phyloP scores from a whole-genome alignment of 2,329 filamentous ascomycete species.

The Ilyonectria mors-panacis region DNA sequence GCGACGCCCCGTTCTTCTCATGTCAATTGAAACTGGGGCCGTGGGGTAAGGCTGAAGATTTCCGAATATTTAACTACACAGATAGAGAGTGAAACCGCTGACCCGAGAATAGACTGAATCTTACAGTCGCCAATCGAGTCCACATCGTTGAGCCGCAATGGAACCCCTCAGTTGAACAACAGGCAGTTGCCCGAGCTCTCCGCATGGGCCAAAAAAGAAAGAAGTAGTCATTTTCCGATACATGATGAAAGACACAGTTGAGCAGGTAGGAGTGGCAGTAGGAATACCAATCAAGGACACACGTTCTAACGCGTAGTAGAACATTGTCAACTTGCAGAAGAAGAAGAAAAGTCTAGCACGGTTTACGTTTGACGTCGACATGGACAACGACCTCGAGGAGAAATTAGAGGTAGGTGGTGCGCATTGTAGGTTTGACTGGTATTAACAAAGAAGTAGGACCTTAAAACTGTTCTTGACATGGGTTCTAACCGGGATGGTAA shows the following conservation, averaged over 20 bases:
- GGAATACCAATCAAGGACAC: too few relatives aligned
- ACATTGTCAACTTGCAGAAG: constrained; percentile 22
- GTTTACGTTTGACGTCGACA: constrained; percentile 15
- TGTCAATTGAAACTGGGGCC: constrained; percentile 29
- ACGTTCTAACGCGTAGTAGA: too few relatives aligned
- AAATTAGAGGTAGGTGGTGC: constrained; percentile 18
- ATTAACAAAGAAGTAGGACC: too few relatives aligned
- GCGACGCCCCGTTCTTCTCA: constrained; percentile 11
- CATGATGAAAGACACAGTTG: constrained; percentile 25
- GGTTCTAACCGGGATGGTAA: too few relatives aligned
- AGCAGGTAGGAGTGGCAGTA: too few relatives aligned
- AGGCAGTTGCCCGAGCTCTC: constrained; percentile 24
- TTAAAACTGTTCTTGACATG: too few relatives aligned
- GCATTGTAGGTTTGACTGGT: too few relatives aligned
- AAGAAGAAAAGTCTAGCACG: constrained; percentile 26
- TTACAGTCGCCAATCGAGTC: constrained; percentile 20
- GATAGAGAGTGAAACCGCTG: too few relatives aligned
- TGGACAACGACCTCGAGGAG: constrained; percentile 12
- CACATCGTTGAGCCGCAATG: constrained; percentile 36
- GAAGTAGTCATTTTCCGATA: constrained; percentile 31
- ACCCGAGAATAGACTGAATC: constrained; percentile 24
- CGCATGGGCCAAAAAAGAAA: constrained; percentile 28
- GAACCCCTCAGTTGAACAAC: constrained; percentile 31
- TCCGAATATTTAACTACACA: too few relatives aligned
- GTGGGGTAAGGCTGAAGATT: too few relatives aligned